These are phyloP conservation scores for Jacaranda mimosifolia DNA, from an alignment of 257 asterid genomes.

Conservation along the genomic window DNA sequence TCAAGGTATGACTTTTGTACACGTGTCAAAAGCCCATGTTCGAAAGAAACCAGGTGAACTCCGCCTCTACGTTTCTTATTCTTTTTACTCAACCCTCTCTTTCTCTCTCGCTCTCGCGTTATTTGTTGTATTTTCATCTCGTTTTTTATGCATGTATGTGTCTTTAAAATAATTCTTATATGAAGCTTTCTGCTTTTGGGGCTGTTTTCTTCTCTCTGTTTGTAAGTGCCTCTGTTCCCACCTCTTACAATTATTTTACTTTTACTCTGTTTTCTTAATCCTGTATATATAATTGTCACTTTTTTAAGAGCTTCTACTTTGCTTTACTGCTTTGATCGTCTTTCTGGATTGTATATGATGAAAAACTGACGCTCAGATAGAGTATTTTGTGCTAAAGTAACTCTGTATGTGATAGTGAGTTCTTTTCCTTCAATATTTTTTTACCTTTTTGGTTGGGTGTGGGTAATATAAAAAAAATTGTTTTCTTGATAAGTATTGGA, in stretches of 20 bases:
- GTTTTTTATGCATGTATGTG: not conserved
- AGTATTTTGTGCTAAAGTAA: not conserved
- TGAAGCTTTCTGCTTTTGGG: conserved; percentile 26
- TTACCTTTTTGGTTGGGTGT: not conserved
- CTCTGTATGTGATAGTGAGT: not conserved
- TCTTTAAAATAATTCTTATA: conserved; percentile 6
- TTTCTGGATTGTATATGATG: not conserved
- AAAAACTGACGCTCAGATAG: not conserved
- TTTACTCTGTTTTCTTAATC: not conserved
- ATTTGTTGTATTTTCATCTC: not conserved
- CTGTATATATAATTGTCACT: conserved; percentile 3
- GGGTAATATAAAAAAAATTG: not conserved
- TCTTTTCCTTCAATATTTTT: not conserved
- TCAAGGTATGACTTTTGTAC: conserved; percentile 34
- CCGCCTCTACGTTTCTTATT: conserved; percentile 44
- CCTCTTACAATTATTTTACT: not conserved
- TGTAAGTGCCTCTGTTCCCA: conserved; percentile 31
- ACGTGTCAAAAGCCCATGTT: conserved; percentile 43
- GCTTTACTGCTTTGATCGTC: conserved; percentile 24
- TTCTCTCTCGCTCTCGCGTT: conserved; percentile 3
- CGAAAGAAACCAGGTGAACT: conserved; percentile 35
- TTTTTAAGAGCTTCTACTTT: conserved; percentile 18
- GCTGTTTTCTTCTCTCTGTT: conserved; percentile 7
- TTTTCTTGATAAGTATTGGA: not conserved
- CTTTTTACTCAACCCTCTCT: conserved; percentile 34